A percentile compares a stretch with the other conserved stretches of the same genome.
Evolutionary conservation across 352 stramenopile genomes (phyloP).

Genomic region (Albugo laibachii): DNA sequence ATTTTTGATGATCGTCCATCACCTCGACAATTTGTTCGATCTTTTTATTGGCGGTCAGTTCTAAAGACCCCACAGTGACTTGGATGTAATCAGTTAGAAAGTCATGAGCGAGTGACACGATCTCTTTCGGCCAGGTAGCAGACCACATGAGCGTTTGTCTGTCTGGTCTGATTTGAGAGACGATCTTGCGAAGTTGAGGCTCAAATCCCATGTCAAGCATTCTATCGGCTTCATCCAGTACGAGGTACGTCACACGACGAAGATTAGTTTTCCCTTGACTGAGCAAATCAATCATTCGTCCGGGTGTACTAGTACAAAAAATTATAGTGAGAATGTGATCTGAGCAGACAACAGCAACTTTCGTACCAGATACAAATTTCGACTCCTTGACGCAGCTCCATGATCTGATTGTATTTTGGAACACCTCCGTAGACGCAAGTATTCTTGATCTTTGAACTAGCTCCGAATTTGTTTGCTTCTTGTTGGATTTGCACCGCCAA

Average conservation of each 20-base stretch:
- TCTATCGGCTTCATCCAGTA: conserved; percentile 97
- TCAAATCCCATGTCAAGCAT: conserved; percentile 95
- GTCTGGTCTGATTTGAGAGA: conserved; percentile 93
- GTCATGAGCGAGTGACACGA: conserved; percentile 91
- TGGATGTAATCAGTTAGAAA: conserved; percentile 97
- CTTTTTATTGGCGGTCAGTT: conserved; percentile 95
- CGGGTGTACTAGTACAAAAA: conserved; percentile 66
- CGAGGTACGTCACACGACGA: conserved; percentile 94
- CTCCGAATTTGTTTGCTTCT: conserved; percentile 97
- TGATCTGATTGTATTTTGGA: conserved; percentile 85
- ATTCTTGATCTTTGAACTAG: conserved; percentile 96
- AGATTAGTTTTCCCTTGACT: conserved; percentile 92
- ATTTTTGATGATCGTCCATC: conserved; percentile 93
- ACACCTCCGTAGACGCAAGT: conserved; percentile 98
- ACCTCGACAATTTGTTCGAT: conserved; percentile 96
- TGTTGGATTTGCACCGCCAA: conserved; percentile 98
- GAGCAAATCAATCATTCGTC: conserved; percentile 96
- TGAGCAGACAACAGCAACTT: not conserved
- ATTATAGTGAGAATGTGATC: not conserved
- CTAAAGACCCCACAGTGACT: conserved; percentile 87
- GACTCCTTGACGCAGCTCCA: conserved; percentile 59
- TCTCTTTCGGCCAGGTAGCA: conserved; percentile 97
- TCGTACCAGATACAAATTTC: conserved; percentile 67
- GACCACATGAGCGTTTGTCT: conserved; percentile 98
- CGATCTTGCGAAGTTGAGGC: conserved; percentile 88